Evolutionary conservation across 192 early-diverging fungal genomes (phyloP), one percentile per base, ranked within the genome.

Genomic region (Coemansia umbellata): DNA sequence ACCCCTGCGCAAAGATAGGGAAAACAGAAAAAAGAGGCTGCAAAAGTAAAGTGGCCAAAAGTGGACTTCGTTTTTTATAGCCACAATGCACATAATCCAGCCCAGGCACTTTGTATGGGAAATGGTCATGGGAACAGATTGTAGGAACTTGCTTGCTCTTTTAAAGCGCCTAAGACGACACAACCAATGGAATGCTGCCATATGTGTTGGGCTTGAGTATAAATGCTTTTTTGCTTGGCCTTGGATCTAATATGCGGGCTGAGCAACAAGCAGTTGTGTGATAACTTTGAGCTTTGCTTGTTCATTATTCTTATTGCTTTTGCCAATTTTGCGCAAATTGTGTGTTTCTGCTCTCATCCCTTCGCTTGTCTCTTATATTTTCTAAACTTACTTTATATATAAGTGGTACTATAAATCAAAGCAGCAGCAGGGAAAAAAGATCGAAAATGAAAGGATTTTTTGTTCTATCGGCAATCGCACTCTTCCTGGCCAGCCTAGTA

Each of bases 1-100:
- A 45, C 60, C 71, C 59, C 60, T 74, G 60, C 60, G 56, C 60
- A 67, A 74, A 44, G 59, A 74, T 74, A 40, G 44, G 37, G 69
- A 42, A 37, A 37, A 43, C 28, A 42, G 45, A 49, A 55, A 50
- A 50, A 39, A 45, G 11, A 45, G 17, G 10, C n/a, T n/a, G n/a
- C n/a, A n/a, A n/a, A n/a, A n/a, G n/a, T n/a, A n/a, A n/a, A n/a
- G n/a, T n/a, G n/a, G n/a, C n/a, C n/a, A n/a, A n/a, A n/a, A n/a
- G n/a, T n/a, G n/a, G n/a, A n/a, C n/a, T n/a, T n/a, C n/a, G n/a
- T n/a, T n/a, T n/a, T n/a, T n/a, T n/a, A n/a, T n/a, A n/a, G n/a
- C n/a, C n/a, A n/a, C n/a, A n/a, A n/a, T n/a, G n/a, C n/a, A n/a
- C n/a, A n/a, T n/a, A n/a, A n/a, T n/a, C n/a, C n/a, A n/a, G n/a